These are phyloP conservation scores for Pelargonium citronellum DNA, from an alignment of 441 rosid species.

Conservation along the genomic window DNA sequence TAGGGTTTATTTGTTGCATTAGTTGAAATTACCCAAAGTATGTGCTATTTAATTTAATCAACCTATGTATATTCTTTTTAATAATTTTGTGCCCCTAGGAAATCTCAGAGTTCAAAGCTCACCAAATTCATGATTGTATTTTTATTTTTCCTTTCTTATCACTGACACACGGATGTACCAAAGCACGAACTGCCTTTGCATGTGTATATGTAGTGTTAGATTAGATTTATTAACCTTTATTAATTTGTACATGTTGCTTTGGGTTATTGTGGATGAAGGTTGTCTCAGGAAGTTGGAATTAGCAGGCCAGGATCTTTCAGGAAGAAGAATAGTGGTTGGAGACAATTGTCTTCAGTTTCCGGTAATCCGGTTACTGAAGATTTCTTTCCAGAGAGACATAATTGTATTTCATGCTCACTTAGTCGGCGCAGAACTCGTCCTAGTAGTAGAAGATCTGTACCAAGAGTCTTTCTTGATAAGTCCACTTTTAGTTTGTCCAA, in stretches of 20 bases:
- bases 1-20: background rate
- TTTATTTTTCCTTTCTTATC: background rate
- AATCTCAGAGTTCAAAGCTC: background rate
- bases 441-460: conserved; percentile 30
- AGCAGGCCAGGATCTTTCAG: conserved; percentile 26
- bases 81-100: too few species aligned
- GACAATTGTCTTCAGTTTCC: conserved; percentile 30
- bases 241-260: background rate
- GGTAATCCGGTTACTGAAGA: conserved; percentile 26
- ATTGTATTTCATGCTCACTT: conserved; percentile 43
- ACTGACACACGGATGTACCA: background rate
- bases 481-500: conserved; percentile 47
- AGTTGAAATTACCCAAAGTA: background rate
- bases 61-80: background rate
- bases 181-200: too few species aligned
- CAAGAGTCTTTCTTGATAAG: conserved; percentile 51
- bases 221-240: background rate
- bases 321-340: conserved; percentile 34
- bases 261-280: conserved; percentile 35
- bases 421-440: conserved; percentile 35
- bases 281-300: conserved; percentile 31
- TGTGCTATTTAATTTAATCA: background rate
- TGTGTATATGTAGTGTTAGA: background rate
- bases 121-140: background rate
- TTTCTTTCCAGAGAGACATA: conserved; percentile 30